These are phyloP conservation scores for Schizothecium vesticola DNA, from an alignment of 495 filamentous ascomycete genomes.

Conservation along the genomic window DNA sequence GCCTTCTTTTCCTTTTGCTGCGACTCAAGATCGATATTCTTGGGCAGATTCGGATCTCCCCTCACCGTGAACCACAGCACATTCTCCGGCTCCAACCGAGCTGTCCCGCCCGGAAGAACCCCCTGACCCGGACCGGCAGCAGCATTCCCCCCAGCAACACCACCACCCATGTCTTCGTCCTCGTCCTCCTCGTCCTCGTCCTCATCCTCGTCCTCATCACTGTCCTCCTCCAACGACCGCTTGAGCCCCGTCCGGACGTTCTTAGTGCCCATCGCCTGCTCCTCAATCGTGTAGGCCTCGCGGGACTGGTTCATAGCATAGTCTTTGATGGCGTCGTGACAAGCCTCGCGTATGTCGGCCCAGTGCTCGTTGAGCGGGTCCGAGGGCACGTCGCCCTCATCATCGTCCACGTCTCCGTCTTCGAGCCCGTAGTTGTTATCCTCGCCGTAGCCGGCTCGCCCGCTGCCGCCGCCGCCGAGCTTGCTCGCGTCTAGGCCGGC, in stretches of 20 bases:
- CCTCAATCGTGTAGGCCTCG: constrained; percentile 59
- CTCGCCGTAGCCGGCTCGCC: constrained; percentile 14
- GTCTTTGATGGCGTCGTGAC: constrained; percentile 28
- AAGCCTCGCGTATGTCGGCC: constrained; percentile 38
- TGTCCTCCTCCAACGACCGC: constrained; percentile 51
- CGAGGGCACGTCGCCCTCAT: constrained; percentile 30
- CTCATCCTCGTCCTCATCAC: constrained; percentile 49
- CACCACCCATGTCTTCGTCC: constrained; percentile 28
- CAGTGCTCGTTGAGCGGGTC: constrained; percentile 38
- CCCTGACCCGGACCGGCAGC: constrained; percentile 14
- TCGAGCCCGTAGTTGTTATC: constrained; percentile 27
- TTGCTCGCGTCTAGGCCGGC: constrained; percentile 19
- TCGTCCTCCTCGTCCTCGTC: constrained; percentile 53
- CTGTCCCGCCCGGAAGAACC: not conserved
- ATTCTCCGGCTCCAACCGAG: constrained; percentile 22
- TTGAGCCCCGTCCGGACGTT: constrained; percentile 66
- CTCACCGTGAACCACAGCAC: constrained; percentile 29
- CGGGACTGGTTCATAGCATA: constrained; percentile 47
- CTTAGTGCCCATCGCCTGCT: constrained; percentile 59
- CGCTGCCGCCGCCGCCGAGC: constrained; percentile 8
- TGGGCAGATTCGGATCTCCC: constrained; percentile 31
- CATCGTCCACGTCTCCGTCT: constrained; percentile 20
- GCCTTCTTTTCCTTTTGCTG: constrained; percentile 7
- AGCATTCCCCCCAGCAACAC: constrained; percentile 21
- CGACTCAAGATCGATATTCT: constrained; percentile 22